phyloP scores from a whole-genome alignment of 2,329 filamentous ascomycete genomes.

The Venturia carpophila region DNA sequence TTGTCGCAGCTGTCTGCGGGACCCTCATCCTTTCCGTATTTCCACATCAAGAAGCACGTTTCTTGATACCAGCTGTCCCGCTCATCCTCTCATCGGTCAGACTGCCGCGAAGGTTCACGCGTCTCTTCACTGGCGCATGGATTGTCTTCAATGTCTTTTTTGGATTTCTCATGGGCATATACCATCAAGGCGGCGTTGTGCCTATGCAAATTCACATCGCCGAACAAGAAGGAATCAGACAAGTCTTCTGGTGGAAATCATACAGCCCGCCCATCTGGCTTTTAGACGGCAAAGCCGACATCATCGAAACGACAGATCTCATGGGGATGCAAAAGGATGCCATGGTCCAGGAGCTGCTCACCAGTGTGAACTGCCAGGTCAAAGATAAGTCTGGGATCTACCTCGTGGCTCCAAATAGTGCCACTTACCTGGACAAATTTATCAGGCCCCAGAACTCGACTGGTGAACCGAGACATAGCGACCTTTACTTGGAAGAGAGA shows the following conservation, averaged over 20 bases:
- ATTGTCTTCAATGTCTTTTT: constrained; percentile 60
- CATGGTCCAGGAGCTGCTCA: constrained; percentile 52
- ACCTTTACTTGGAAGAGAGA: constrained; percentile 58
- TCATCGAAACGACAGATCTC: constrained; percentile 62
- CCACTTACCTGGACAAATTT: constrained; percentile 55
- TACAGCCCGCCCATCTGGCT: constrained; percentile 78
- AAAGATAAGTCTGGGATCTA: constrained; percentile 47
- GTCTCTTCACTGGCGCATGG: constrained; percentile 53
- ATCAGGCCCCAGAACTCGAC: constrained; percentile 29
- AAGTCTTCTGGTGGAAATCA: constrained; percentile 78
- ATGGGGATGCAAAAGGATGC: constrained; percentile 60
- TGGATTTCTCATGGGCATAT: constrained; percentile 68
- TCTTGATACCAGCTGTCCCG: constrained; percentile 66
- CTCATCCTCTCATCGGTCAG: constrained; percentile 67
- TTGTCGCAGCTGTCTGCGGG: constrained; percentile 56
- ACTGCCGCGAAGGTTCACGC: constrained; percentile 49
- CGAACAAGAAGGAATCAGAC: constrained; percentile 54
- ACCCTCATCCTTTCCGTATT: constrained; percentile 64
- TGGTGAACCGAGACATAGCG: constrained; percentile 23
- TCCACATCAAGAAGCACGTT: constrained; percentile 73
- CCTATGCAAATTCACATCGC: constrained; percentile 69
- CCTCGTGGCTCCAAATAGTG: constrained; percentile 65
- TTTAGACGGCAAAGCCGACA: constrained; percentile 65
- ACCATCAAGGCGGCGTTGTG: constrained; percentile 72
- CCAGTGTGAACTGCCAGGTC: constrained; percentile 50